Base-by-base conservation (phyloP, 805 yeast species). In the Suhomyces faveliae region DNA sequence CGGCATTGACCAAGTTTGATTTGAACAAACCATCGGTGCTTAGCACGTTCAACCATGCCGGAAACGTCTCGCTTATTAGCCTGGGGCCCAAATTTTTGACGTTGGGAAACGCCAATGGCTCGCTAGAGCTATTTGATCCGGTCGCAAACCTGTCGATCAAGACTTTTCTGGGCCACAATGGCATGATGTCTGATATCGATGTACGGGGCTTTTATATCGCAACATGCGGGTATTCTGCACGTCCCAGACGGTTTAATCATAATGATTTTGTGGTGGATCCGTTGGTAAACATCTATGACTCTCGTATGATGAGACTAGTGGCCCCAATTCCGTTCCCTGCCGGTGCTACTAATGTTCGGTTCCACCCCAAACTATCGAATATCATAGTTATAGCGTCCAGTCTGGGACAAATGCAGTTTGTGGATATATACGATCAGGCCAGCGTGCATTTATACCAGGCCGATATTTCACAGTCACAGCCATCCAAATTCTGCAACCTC, bases 241-340 rank as follows among this genome's bases (percentile, higher is more conserved):
- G 89, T 42, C 79, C 81, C 43, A 82, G 83, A 42, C 72, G 76
- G 6, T 73, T 73, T 41, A 56, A 55, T 37, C 27, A 27, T 11
- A 22, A 44, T 11, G 72, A 66, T 43, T 66, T 55, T 43, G 57
- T 71, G 48, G 71, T 66, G 21, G 98, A 94, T 60, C 92, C 96
- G 0, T 75, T 92, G 51, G 90, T 92, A 17, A 84, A 84, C 54
- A 82, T 89, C 17, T 89, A 81, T 63, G 98, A 94, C 63, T 63
- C 89, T 24, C 77, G 95, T 51, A 78, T 82, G 48, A 73, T 87
- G 80, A 77, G 80, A 45, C 77, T 90, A 1, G 66, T 84, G 47
- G 73, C 95, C 0, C 97, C 97, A 3, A 74, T 92, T 6, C 81
- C 97, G 3, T 89, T 90, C 59, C 90, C 94, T 0, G 85, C 90